A percentile compares a stretch with the other conserved stretches of the same genome.
Evolutionary conservation across 2,329 filamentous ascomycete genomes (phyloP).

Genomic region (Shiraia sp.): DNA sequence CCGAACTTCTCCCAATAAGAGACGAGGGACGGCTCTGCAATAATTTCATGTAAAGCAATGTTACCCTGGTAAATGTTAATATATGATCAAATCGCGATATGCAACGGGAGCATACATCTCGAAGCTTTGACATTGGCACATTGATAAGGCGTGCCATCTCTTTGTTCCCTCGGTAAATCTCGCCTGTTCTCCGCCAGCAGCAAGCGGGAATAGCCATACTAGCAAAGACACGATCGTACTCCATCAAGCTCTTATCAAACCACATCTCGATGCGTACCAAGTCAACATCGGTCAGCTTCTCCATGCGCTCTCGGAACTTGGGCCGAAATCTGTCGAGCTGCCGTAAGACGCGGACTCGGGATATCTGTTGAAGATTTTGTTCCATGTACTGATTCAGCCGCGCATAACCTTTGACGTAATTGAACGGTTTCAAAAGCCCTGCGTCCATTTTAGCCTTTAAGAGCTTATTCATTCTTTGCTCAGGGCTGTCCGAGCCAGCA

Average conservation of each 20-base stretch:
- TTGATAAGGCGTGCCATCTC: slow-evolving; percentile 98
- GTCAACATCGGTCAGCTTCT: slow-evolving; percentile 89
- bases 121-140: slow-evolving; percentile 84
- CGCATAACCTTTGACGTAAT: slow-evolving; percentile 96
- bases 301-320: slow-evolving; percentile 94
- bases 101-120: slow-evolving; percentile 70
- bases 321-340: slow-evolving; percentile 92
- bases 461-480: slow-evolving; percentile 93
- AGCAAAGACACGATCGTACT: slow-evolving; percentile 97
- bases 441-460: slow-evolving; percentile 96
- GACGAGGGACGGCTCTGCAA: slow-evolving; percentile 92
- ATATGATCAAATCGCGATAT: background rate
- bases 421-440: slow-evolving; percentile 92
- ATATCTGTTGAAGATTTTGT: slow-evolving; percentile 76
- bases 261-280: slow-evolving; percentile 97
- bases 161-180: slow-evolving; percentile 96
- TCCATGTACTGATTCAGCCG: slow-evolving; percentile 91
- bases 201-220: slow-evolving; percentile 99
- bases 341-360: slow-evolving; percentile 87
- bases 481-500: slow-evolving; percentile 78
- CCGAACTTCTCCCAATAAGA: slow-evolving; percentile 99
- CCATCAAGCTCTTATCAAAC: slow-evolving; percentile 96
- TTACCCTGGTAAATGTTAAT: slow-evolving; percentile 69
- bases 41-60: slow-evolving; percentile 91
- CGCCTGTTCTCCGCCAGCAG: slow-evolving; percentile 93